phyloP scores from a whole-genome alignment of 2,329 filamentous ascomycete genomes.

The Exserohilum turcica region DNA sequence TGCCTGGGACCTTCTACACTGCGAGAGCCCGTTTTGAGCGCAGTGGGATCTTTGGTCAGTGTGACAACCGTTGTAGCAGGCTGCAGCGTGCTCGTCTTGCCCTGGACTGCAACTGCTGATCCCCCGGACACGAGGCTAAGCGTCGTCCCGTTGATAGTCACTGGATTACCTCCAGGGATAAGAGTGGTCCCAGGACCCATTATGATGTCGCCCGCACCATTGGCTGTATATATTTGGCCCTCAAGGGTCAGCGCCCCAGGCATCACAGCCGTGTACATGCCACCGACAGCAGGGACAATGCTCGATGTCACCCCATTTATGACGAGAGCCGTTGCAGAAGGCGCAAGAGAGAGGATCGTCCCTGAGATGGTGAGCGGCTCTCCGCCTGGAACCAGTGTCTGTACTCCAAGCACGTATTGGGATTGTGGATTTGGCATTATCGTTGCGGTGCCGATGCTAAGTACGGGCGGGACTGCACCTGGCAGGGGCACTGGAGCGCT shows the following conservation, averaged over 20 bases:
- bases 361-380: slow-evolving; percentile 44
- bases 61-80: slow-evolving; percentile 33
- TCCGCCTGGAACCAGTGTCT: slow-evolving; percentile 44
- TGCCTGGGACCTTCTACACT: neutral
- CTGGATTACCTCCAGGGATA: slow-evolving; percentile 44
- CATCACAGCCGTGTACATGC: slow-evolving; percentile 28
- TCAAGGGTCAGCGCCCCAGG: slow-evolving; percentile 45
- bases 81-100: slow-evolving; percentile 26
- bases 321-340: slow-evolving; percentile 47
- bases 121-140: slow-evolving; percentile 39
- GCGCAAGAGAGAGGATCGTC: slow-evolving; percentile 40
- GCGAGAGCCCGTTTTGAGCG: neutral
- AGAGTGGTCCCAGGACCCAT: slow-evolving; percentile 46
- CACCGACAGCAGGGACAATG: slow-evolving; percentile 24
- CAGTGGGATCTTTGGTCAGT: slow-evolving; percentile 10
- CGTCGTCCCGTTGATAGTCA: slow-evolving; percentile 41
- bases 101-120: slow-evolving; percentile 36
- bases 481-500: slow-evolving; percentile 14
- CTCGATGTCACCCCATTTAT: slow-evolving; percentile 39
- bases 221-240: slow-evolving; percentile 47
- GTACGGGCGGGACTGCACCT: slow-evolving; percentile 14
- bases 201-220: slow-evolving; percentile 52
- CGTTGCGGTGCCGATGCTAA: slow-evolving; percentile 29
- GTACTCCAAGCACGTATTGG: slow-evolving; percentile 36
- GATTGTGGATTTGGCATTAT: slow-evolving; percentile 32